Percentiles rank a stretch among this genome's conserved stretches.
Evolutionary conservation across 2,329 filamentous ascomycete species (phyloP).

Genomic region (Fusarium paranaense): DNA sequence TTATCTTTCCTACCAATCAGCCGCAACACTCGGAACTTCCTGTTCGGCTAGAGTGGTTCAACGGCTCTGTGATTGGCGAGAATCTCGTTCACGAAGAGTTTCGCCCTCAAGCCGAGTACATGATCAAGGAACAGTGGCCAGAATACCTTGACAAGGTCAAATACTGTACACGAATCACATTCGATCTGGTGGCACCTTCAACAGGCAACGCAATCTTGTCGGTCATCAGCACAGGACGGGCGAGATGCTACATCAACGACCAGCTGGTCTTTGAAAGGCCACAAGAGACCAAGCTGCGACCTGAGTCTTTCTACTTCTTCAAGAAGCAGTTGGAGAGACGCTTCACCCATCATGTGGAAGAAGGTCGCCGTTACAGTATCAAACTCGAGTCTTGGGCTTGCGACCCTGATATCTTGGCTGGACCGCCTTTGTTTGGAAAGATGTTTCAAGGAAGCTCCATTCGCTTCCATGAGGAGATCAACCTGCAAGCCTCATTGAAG

Average conservation of each 20-base stretch:
- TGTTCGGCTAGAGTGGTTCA: slow-evolving; percentile 11
- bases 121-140: slow-evolving; percentile 29
- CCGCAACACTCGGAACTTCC: background rate
- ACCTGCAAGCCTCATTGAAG: background rate
- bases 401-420: slow-evolving; percentile 12
- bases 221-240: slow-evolving; percentile 15
- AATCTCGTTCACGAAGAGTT: slow-evolving; percentile 13
- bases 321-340: background rate
- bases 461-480: slow-evolving; percentile 15
- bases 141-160: slow-evolving; percentile 7
- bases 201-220: slow-evolving; percentile 15
- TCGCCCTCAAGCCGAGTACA: slow-evolving; percentile 15
- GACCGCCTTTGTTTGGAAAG: slow-evolving; percentile 4
- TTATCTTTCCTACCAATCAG: background rate
- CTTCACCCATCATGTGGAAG: background rate
- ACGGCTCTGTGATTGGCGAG: slow-evolving; percentile 8
- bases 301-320: background rate
- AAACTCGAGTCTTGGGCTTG: slow-evolving; percentile 12
- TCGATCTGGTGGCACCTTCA: slow-evolving; percentile 5
- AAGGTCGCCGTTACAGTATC: background rate
- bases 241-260: slow-evolving; percentile 14
- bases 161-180: slow-evolving; percentile 18
- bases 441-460: slow-evolving; percentile 23
- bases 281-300: background rate
- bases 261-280: background rate